Conservation (phyloP, 441 rosid species). For the Euphorbia schlechtendalii region DNA sequence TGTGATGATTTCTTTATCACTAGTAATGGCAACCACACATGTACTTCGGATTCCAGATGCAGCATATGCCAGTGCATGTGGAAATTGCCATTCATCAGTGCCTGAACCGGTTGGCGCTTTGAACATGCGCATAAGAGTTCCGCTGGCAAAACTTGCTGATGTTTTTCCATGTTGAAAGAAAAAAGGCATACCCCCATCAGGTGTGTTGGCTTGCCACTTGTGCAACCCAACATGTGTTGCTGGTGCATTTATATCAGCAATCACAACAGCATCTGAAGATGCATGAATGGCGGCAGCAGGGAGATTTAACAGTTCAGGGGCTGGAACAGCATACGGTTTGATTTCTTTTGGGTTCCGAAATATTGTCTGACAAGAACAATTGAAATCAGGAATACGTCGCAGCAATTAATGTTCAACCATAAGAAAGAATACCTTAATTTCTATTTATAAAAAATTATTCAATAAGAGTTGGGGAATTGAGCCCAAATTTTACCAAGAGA, state of each 20-base stretch:
- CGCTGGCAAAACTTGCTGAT: constrained; percentile 54
- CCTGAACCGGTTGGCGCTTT: constrained; percentile 64
- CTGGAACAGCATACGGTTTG: constrained; percentile 68
- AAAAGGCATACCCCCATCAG: constrained; percentile 95
- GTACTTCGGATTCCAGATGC: constrained; percentile 82
- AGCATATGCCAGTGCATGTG: constrained; percentile 91
- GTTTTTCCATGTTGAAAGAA: constrained; percentile 91
- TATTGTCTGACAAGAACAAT: constrained; percentile 62
- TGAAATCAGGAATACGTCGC: constrained; percentile 16
- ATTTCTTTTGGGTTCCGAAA: constrained; percentile 87
- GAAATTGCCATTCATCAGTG: constrained; percentile 71
- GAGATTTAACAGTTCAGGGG: constrained; percentile 90
- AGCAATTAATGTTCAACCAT: not conserved
- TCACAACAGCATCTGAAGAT: constrained; percentile 69
- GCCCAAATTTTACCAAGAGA: not conserved
- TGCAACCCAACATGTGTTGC: constrained; percentile 89
- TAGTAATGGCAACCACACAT: constrained; percentile 71
- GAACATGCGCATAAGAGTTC: constrained; percentile 87
- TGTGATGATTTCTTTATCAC: constrained; percentile 79
- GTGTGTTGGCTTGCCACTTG: constrained; percentile 98
- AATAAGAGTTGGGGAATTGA: not conserved
- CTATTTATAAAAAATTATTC: not conserved
- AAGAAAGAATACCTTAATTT: constrained; percentile 6
- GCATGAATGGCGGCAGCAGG: constrained; percentile 96
- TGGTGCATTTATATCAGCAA: constrained; percentile 85